A percentile compares a stretch with the other conserved stretches of the same genome.
Evolutionary conservation across 2,329 filamentous ascomycete genomes (phyloP).

Genomic region (Thermoascus crustaceus): DNA sequence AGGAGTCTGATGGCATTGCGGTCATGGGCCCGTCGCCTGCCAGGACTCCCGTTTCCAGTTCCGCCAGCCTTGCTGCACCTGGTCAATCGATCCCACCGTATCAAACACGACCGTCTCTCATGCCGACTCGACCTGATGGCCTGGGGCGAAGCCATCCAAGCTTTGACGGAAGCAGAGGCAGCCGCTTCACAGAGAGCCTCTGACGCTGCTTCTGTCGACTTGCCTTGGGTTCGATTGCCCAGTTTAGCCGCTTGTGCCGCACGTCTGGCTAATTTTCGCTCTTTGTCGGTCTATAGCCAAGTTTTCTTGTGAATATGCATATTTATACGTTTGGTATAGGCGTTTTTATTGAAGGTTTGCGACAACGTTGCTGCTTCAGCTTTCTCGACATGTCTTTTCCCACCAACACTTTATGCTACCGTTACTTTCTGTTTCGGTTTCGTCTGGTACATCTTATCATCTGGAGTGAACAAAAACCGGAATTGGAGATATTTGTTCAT

Average conservation of each 20-base stretch:
- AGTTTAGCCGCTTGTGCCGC: not conserved
- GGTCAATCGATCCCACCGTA: conserved; percentile 15
- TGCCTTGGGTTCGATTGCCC: not conserved
- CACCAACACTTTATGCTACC: too few relatives aligned
- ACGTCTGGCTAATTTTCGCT: not conserved
- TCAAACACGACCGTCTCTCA: conserved; percentile 18
- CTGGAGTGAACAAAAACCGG: too few relatives aligned
- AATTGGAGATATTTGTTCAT: too few relatives aligned
- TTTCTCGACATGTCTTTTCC: not conserved
- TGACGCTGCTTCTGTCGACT: not conserved
- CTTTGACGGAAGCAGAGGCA: conserved; percentile 38
- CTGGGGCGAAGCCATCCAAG: conserved; percentile 36
- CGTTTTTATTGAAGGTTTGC: not conserved
- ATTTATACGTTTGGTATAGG: conserved; percentile 5
- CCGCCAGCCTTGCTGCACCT: conserved; percentile 19
- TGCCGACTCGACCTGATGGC: conserved; percentile 26
- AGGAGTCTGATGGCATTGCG: conserved; percentile 21
- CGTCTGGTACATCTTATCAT: too few relatives aligned
- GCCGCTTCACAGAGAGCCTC: conserved; percentile 35
- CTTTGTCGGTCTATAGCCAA: too few relatives aligned
- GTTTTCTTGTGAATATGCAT: not conserved
- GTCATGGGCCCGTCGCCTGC: conserved; percentile 37
- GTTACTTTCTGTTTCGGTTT: too few relatives aligned
- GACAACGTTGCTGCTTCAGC: conserved; percentile 4
- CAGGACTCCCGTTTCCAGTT: conserved; percentile 34